Base-by-base conservation (phyloP, 768 basidiomycete species). In the Artomyces pyxidatus region DNA sequence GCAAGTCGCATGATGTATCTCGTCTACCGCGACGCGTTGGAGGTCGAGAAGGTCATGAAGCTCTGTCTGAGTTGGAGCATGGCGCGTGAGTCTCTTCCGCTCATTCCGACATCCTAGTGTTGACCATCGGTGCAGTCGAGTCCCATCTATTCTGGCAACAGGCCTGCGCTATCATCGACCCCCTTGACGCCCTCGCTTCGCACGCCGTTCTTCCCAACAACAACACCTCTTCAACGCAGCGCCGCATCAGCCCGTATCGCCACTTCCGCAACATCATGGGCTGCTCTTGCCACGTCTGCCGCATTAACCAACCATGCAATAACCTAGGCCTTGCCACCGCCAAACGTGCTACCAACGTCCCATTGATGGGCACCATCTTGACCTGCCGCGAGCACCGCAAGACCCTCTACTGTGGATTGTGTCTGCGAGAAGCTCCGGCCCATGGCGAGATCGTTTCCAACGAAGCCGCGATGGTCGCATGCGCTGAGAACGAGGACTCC, bases 401-500 rank as follows among this genome's bases (percentile, higher is more conserved):
- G 51, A 73, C 71, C 3, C 66, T 73, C 1, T 86, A 78, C 55
- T 88, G 85, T 53, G 81, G 82, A 0, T 58, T 85, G 8, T 89
- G 86, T 61, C 71, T 87, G 11, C 74, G 78, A n/a, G 81, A 85
- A 51, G 71, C 75, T 0, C 76, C 80, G 4, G 59, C 68, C 0
- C 66, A 67, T 26, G 74, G 77, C 47, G 53, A 55, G 32, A 28
- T 49, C 17, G 51, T 55, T 21, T 46, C 47, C 3, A 26, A 49
- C 16, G 53, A 66, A 21, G 60, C 60, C 21, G 49, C 59, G 16
- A 49, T 65, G 16, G 71, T 80, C 10, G 74, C 70, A 26, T 76
- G 78, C 51, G 65, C 75, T 4, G 84, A 85, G 58, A 88, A 87
- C 58, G 85, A 86, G 52, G 86, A 88, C 62, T 75, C 80, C 16